phyloP scores from a whole-genome alignment of 768 basidiomycete genomes.

The Russula ochroleuca region DNA sequence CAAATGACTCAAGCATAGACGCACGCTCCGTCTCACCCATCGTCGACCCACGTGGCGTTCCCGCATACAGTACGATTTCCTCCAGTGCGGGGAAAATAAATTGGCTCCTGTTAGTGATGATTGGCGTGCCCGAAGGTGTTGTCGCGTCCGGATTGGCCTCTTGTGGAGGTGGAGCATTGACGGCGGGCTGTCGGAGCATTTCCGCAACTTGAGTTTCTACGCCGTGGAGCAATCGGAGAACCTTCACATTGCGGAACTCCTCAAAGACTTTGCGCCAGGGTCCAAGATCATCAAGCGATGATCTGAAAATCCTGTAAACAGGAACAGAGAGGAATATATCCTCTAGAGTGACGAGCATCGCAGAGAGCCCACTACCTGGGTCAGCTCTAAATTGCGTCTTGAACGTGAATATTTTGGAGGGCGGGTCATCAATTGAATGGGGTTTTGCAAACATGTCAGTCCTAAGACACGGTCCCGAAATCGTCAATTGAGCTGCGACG shows the following conservation, averaged over 20 bases:
- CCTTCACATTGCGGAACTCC: background rate
- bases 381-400: background rate
- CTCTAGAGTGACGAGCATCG: background rate
- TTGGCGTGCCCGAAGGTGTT: background rate
- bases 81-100: background rate
- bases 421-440: background rate
- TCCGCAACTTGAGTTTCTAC: background rate
- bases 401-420: background rate
- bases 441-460: no score
- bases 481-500: no score
- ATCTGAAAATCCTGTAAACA: no score
- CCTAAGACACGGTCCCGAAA: no score
- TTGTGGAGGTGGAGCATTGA: background rate
- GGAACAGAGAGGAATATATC: background rate
- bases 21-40: background rate
- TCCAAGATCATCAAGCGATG: rapidly evolving
- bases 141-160: background rate
- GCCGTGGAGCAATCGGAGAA: background rate
- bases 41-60: no score
- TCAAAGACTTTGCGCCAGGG: background rate
- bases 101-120: no score
- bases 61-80: background rate
- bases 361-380: background rate
- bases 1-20: background rate
- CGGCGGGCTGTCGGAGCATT: background rate